Evolutionary conservation across 768 basidiomycete species (phyloP).

Genomic region (Kwoniella pini): DNA sequence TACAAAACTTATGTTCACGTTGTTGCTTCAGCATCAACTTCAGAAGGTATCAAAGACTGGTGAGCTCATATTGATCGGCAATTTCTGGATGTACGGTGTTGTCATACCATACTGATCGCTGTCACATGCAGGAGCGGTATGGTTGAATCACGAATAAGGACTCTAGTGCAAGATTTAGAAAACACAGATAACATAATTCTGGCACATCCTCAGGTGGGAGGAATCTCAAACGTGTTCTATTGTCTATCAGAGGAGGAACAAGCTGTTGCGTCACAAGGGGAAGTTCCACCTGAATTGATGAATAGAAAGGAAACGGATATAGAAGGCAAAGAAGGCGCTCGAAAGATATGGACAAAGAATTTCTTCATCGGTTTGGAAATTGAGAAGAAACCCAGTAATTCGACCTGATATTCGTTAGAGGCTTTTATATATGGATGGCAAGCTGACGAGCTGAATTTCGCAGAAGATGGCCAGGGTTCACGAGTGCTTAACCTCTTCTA

Average conservation of each 20-base stretch:
- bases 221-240: constrained; percentile 82
- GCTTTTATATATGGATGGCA: constrained; percentile 3
- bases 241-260: constrained; percentile 87
- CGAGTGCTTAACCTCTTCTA: constrained; percentile 93
- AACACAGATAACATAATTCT: constrained; percentile 86
- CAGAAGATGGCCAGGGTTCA: constrained; percentile 75
- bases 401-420: constrained; percentile 8
- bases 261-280: constrained; percentile 81
- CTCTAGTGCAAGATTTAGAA: constrained; percentile 97
- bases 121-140: constrained; percentile 71
- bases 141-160: constrained; percentile 95
- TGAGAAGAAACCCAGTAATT: constrained; percentile 83
- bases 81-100: too few relatives aligned
- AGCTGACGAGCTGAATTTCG: constrained; percentile 16
- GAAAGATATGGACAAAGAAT: constrained; percentile 88
- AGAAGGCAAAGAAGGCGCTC: constrained; percentile 59
- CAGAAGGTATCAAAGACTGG: constrained; percentile 93
- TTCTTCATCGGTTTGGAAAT: constrained; percentile 96
- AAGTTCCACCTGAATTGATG: constrained; percentile 70
- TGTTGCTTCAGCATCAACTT: constrained; percentile 80
- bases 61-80: constrained; percentile 54
- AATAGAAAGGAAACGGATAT: constrained; percentile 63
- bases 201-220: constrained; percentile 93
- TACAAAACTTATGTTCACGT: constrained; percentile 97
- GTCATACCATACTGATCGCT: too few relatives aligned